phyloP scores from a whole-genome alignment of 441 rosid genomes.

The Jatropha podagrica region DNA sequence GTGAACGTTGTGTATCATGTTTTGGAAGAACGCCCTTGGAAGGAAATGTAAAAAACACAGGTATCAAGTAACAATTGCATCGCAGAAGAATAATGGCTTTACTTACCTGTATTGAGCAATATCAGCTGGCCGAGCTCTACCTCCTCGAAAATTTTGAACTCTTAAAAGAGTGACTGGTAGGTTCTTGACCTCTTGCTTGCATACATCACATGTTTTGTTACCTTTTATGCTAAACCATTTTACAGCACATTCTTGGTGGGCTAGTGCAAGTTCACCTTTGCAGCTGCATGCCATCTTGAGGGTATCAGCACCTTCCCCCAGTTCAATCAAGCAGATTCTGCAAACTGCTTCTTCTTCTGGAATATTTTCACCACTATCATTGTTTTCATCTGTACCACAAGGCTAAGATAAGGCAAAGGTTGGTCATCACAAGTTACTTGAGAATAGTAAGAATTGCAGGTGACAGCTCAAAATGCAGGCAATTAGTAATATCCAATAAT shows the following conservation, averaged over 20 bases:
- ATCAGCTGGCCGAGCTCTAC: constrained; percentile 30
- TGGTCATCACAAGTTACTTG: constrained; percentile 40
- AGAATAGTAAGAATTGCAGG: constrained; percentile 10
- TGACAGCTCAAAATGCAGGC: constrained; percentile 13
- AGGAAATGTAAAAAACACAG: neutral
- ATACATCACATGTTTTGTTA: constrained; percentile 76
- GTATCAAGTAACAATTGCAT: neutral
- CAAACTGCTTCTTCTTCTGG: constrained; percentile 78
- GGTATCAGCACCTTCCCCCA: constrained; percentile 67
- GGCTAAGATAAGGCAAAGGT: constrained; percentile 61
- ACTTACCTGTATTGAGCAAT: constrained; percentile 54
- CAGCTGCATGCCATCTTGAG: constrained; percentile 87
- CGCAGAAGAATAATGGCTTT: constrained; percentile 3
- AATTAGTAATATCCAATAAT: neutral
- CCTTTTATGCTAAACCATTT: constrained; percentile 90
- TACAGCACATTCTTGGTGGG: constrained; percentile 72
- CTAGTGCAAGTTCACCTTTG: constrained; percentile 76
- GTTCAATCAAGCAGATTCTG: constrained; percentile 66
- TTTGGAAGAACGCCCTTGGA: neutral
- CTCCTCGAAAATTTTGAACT: constrained; percentile 47
- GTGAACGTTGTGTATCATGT: neutral
- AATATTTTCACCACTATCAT: constrained; percentile 56
- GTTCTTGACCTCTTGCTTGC: constrained; percentile 72
- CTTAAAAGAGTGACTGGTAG: constrained; percentile 75
- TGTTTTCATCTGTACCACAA: constrained; percentile 59